phyloP scores from a whole-genome alignment of 2,329 filamentous ascomycete species.

The Botrytis pseudocinerea region DNA sequence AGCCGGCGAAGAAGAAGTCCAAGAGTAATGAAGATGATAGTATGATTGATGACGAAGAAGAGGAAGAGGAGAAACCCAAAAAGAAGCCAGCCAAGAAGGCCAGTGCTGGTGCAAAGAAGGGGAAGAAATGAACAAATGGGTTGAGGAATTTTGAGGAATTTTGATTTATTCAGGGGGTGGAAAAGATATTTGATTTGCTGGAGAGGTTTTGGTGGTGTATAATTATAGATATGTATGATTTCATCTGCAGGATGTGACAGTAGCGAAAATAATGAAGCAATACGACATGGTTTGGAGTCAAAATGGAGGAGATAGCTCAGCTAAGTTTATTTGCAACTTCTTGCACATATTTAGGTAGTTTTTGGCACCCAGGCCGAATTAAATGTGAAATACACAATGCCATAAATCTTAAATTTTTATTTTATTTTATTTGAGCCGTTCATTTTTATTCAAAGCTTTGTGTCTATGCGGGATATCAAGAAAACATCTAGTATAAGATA shows the following conservation, averaged over 20 bases:
- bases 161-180: not conserved
- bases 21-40: constrained; percentile 33
- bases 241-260: not conserved
- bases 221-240: not conserved
- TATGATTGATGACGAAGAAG: constrained; percentile 32
- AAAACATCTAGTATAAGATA: not conserved
- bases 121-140: constrained; percentile 32
- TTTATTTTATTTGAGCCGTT: not conserved
- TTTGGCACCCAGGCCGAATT: not conserved
- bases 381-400: constrained; percentile 5
- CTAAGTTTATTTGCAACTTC: not conserved
- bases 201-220: not conserved
- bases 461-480: not conserved
- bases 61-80: constrained; percentile 32
- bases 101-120: constrained; percentile 29
- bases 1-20: constrained; percentile 43
- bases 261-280: not conserved
- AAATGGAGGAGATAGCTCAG: not conserved
- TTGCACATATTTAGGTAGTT: constrained; percentile 13
- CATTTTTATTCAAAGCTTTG: not conserved
- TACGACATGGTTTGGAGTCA: not conserved
- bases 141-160: not conserved
- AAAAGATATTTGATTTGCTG: not conserved
- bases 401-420: not conserved
- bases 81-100: constrained; percentile 31